Conservation (phyloP, 306 rosid species). For the Pterocarpus santalinus region DNA sequence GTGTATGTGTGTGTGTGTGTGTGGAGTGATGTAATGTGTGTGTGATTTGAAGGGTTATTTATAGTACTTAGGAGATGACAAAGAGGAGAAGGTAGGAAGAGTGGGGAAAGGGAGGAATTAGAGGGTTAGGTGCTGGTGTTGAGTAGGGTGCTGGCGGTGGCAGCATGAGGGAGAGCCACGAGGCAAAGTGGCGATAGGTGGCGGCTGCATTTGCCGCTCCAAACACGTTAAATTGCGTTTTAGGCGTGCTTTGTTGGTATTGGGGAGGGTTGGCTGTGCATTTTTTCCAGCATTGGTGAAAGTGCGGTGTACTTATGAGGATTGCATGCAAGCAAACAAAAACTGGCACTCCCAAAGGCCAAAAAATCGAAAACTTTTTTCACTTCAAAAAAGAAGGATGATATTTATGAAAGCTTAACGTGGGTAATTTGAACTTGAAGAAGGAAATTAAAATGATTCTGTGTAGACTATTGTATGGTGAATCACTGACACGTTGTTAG, state of each 20-base stretch:
- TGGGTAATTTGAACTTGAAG: too few species aligned
- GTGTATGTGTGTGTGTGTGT: not conserved
- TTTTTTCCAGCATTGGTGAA: not conserved
- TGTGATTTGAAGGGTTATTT: not conserved
- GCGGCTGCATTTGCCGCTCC: not conserved
- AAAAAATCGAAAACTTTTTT: not conserved
- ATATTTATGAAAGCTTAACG: too few species aligned
- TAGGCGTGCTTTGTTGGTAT: conserved; percentile 34
- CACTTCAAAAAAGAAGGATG: not conserved
- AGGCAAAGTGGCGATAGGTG: conserved; percentile 8
- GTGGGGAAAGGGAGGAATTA: too few species aligned
- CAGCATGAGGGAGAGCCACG: conserved; percentile 21
- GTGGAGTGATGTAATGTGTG: too few species aligned
- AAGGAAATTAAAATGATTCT: not conserved
- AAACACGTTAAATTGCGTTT: conserved; percentile 27
- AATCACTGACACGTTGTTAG: not conserved
- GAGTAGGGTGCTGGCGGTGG: conserved; percentile 12
- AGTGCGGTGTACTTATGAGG: not conserved
- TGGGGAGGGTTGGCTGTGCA: not conserved
- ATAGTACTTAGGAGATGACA: not conserved
- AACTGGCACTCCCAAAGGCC: not conserved
- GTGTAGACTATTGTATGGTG: not conserved
- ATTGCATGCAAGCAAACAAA: conserved; percentile 20
- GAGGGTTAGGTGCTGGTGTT: not conserved
- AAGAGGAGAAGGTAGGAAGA: not conserved